Evolutionary conservation across 306 rosid species (phyloP).

Genomic region (Adenanthera pavonina): DNA sequence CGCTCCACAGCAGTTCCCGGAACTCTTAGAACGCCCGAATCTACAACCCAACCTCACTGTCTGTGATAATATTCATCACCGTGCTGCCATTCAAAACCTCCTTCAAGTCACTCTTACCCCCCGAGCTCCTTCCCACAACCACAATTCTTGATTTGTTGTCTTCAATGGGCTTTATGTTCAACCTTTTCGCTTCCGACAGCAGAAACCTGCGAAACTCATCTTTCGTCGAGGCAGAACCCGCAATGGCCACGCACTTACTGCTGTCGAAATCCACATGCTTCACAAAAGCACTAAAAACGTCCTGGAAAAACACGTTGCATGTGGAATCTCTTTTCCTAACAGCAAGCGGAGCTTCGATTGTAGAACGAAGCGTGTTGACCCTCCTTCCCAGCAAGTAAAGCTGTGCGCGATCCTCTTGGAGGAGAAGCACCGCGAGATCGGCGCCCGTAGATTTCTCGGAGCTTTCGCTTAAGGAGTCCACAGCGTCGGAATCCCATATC

Average conservation of each 20-base stretch:
- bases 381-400: conserved; percentile 33
- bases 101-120: neutral
- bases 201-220: conserved; percentile 40
- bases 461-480: conserved; percentile 21
- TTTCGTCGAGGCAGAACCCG: conserved; percentile 10
- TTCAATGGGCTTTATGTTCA: conserved; percentile 21
- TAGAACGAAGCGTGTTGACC: conserved; percentile 17
- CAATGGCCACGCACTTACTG: conserved; percentile 32
- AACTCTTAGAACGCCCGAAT: conserved; percentile 27
- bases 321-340: neutral
- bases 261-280: conserved; percentile 38
- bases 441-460: neutral
- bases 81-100: conserved; percentile 24
- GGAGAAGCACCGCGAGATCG: conserved; percentile 19
- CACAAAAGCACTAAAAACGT: conserved; percentile 30
- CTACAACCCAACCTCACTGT: conserved; percentile 24
- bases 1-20: conserved; percentile 40
- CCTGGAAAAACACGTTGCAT: conserved; percentile 28
- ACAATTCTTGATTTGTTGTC: neutral
- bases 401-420: conserved; percentile 29
- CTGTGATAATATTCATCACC: conserved; percentile 44
- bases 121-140: neutral
- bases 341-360: neutral
- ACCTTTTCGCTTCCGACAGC: conserved; percentile 34
- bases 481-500: conserved; percentile 8